Evolutionary conservation across 208 protist genomes (phyloP).

Genomic region (Entamoeba dispar): DNA sequence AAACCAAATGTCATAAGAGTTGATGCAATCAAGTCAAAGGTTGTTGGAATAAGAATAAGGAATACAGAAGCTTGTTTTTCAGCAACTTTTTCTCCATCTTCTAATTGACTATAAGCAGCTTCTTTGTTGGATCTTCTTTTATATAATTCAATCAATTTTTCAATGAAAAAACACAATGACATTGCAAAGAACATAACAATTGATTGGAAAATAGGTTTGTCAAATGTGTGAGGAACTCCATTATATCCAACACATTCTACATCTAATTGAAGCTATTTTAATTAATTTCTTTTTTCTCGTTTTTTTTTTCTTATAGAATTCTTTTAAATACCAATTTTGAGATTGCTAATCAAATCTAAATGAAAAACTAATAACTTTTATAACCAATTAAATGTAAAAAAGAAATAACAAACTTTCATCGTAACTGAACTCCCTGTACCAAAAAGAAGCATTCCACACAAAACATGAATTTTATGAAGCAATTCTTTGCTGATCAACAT

Average conservation of each 20-base stretch:
- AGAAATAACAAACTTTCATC: neutral
- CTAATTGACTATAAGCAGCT: neutral
- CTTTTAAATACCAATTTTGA: too few species aligned
- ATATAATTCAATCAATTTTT: neutral
- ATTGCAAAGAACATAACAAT: constrained; percentile 14
- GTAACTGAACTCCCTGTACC: neutral
- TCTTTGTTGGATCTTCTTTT: neutral
- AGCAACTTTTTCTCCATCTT: neutral
- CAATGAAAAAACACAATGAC: constrained; percentile 8
- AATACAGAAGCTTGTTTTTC: neutral
- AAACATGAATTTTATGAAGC: neutral
- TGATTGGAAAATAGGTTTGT: constrained; percentile 21
- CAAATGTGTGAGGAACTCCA: neutral
- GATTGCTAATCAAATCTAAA: too few species aligned
- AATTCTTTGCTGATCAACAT: neutral
- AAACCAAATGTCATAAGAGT: constrained; percentile 60
- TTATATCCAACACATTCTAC: neutral
- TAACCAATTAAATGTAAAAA: too few species aligned
- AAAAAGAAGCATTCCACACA: neutral
- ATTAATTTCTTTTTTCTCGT: too few species aligned
- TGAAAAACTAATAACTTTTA: too few species aligned
- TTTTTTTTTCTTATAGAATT: too few species aligned
- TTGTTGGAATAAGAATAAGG: neutral
- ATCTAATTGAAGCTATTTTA: neutral
- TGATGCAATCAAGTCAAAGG: constrained; percentile 9